Evolutionary conservation across 768 basidiomycete species (phyloP).

Genomic region (Amanita polypyramis): DNA sequence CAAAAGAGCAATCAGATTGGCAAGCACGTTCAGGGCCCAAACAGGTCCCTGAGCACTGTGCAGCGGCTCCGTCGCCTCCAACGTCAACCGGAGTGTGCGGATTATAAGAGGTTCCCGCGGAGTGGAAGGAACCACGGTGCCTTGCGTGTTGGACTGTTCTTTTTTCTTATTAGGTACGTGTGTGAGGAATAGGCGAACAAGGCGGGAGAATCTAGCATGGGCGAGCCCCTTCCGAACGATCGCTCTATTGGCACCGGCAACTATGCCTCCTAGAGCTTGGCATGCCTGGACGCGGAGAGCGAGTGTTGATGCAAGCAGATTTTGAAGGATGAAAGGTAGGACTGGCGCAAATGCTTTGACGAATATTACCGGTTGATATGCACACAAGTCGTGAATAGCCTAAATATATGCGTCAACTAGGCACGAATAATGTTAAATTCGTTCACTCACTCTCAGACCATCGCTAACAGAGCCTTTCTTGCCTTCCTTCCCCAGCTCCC

Average conservation of each 20-base stretch:
- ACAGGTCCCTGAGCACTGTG: conserved; percentile 68
- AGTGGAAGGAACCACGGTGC: conserved; percentile 5
- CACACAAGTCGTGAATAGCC: conserved; percentile 65
- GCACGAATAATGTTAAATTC: background rate
- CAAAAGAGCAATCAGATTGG: conserved; percentile 55
- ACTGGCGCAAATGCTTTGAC: conserved; percentile 49
- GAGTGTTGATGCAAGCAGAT: conserved; percentile 54
- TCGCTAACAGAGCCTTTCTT: conserved; percentile 78
- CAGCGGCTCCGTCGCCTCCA: conserved; percentile 41
- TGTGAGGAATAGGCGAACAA: conserved; percentile 38
- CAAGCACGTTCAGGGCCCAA: conserved; percentile 64
- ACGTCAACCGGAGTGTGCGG: conserved; percentile 56
- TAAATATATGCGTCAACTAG: conserved; percentile 16
- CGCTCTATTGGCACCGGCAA: conserved; percentile 40
- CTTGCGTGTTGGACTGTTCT: conserved; percentile 17
- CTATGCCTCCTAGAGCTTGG: conserved; percentile 65
- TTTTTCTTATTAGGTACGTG: conserved; percentile 26
- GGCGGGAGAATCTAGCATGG: conserved; percentile 43
- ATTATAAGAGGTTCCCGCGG: conserved; percentile 41
- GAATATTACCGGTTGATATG: conserved; percentile 55
- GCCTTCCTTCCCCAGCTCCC: conserved; percentile 80
- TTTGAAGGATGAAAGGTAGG: conserved; percentile 51
- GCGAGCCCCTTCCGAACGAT: conserved; percentile 20
- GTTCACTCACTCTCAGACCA: conserved; percentile 53
- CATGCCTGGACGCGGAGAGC: conserved; percentile 63